phyloP scores from a whole-genome alignment of 2,329 filamentous ascomycete genomes.

The Calonectria pteridis region DNA sequence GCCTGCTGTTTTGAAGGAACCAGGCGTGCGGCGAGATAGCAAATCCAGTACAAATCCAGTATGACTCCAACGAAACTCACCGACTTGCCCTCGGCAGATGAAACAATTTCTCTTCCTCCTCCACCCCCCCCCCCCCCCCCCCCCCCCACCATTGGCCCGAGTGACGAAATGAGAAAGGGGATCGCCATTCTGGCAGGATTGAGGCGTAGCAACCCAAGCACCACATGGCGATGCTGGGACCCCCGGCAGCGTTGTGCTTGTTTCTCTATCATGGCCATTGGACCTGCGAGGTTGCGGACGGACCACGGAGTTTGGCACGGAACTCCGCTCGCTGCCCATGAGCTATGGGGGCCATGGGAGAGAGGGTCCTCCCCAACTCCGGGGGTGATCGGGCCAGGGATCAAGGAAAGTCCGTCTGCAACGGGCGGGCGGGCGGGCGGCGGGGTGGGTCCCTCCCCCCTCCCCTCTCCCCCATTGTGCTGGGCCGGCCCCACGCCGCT shows the following conservation, averaged over 20 bases:
- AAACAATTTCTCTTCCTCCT: not conserved
- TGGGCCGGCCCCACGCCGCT: not conserved
- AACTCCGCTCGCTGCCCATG: not conserved
- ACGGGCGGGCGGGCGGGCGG: not conserved
- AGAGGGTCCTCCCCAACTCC: not conserved
- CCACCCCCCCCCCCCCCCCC: not conserved
- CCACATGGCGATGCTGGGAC: not conserved
- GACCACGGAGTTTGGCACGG: not conserved
- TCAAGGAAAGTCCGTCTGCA: not conserved
- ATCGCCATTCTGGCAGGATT: slow-evolving; percentile 1
- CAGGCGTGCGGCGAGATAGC: too few relatives aligned
- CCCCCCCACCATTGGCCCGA: slow-evolving; percentile 5
- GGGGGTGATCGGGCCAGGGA: not conserved
- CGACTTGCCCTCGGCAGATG: not conserved
- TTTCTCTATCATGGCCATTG: not conserved
- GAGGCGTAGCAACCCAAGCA: not conserved
- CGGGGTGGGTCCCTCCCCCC: not conserved
- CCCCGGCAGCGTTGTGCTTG: not conserved
- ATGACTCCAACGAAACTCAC: not conserved
- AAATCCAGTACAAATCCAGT: not conserved
- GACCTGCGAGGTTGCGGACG: not conserved
- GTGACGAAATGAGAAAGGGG: slow-evolving; percentile 23
- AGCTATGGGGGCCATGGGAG: not conserved
- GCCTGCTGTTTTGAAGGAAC: not conserved
- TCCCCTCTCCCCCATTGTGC: too few relatives aligned